Evolutionary conservation across 148 eudicot species (phyloP).

Genomic region (Rheum nobile): DNA sequence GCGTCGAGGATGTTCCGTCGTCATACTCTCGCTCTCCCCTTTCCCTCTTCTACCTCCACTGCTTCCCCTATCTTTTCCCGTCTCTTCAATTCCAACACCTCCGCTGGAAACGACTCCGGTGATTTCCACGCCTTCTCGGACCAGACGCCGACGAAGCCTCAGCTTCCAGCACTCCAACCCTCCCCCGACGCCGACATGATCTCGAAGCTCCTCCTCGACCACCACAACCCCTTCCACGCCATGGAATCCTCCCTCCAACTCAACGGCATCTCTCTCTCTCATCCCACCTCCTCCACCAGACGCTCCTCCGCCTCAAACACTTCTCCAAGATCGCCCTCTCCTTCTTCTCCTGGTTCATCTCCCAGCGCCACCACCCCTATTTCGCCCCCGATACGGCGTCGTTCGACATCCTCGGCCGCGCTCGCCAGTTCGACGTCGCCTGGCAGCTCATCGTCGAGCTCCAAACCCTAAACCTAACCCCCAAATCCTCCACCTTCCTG

Average conservation of each 20-base stretch:
- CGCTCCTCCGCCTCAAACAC: constrained; percentile 59
- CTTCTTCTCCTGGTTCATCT: constrained; percentile 33
- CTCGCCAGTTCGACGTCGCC: constrained; percentile 68
- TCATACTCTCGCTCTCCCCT: neutral
- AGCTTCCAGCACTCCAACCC: constrained; percentile 1
- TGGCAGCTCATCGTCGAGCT: constrained; percentile 66
- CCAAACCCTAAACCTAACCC: constrained; percentile 31
- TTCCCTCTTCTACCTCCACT: neutral
- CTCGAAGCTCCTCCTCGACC: constrained; percentile 51
- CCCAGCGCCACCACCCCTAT: constrained; percentile 11
- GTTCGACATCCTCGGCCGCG: constrained; percentile 47
- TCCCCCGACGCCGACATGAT: constrained; percentile 14
- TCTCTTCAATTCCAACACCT: neutral
- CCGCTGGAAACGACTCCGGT: neutral
- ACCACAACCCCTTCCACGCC: constrained; percentile 92
- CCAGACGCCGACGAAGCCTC: constrained; percentile 2
- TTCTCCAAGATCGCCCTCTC: constrained; percentile 64
- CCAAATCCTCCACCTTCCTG: constrained; percentile 40
- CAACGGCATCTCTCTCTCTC: constrained; percentile 54
- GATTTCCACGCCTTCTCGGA: neutral
- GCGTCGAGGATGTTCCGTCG: neutral
- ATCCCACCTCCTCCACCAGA: constrained; percentile 53
- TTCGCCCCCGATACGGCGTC: constrained; percentile 30
- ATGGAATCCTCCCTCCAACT: constrained; percentile 88
- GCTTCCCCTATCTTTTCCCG: neutral